Base-by-base conservation (phyloP, 1,139 yeast species). In the Spathaspora sp. region DNA sequence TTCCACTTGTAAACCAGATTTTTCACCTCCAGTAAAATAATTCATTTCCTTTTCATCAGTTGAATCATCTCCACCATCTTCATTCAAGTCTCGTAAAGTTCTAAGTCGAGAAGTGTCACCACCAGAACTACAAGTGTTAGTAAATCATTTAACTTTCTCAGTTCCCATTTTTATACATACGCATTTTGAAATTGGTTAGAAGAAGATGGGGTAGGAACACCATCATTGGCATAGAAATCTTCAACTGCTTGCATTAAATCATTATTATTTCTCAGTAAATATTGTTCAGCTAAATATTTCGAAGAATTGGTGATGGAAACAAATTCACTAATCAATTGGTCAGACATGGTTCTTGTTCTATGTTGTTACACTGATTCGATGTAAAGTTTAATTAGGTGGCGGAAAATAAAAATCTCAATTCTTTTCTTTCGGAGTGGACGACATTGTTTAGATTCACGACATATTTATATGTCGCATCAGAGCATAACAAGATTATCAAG, bases 21-120 rank as follows among this genome's bases (percentile, higher is more conserved):
- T 91, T 63, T 91, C 97, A 46, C 97, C 99, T 18, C 97, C 97
- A 3, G 98, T 93, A 57, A 93, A 95, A 64, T 88, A 81, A 54
- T 89, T 84, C 54, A 84, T 80, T 52, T 82, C 81, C 15, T 84
- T 80, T 43, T 83, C 82, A 48, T 81, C 88, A 45, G 84, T 88
- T 20, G 76, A 81, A 36, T 76, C 83, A 24, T 71, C 76, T 7
- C 60, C 69, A 16, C 29, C 41, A 11, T 65, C 72, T 17, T 57
- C 56, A 48, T 74, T 72, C 59, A 85, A 70, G 53, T 82, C 85
- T 47, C 78, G 67, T 49, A 82, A 78, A 7, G 83, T 74, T 39
- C 66, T 64, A 13, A 74, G 57, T 4, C 77, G 37, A 17, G 41
- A 36, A 16, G 39, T 2, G 16, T n/a, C 23, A 11, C 25, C 39